Base-by-base conservation (phyloP, 306 rosid species). In the Cicer arietinum region DNA sequence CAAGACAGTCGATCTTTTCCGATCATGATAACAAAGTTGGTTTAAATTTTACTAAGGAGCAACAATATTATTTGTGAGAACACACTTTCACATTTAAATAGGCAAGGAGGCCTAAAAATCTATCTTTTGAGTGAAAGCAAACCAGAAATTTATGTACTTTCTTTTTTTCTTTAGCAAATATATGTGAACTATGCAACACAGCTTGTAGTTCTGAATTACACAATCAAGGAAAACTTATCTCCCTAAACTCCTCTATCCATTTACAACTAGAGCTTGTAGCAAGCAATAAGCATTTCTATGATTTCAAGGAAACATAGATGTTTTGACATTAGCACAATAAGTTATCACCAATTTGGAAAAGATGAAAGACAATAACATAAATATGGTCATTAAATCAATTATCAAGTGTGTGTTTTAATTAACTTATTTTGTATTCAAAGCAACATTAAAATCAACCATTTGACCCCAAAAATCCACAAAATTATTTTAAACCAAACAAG, bases 251-350 rank as follows among this genome's bases (percentile, higher is more conserved):
- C 59, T 57, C 56, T 20, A 8, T 57, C 20, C 30, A 8, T 57
- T 18, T 20, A 57, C 44, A 42, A 54, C 77, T 18, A 42, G 63
- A 69, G 67, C 37, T 30, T 30, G 13, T 45, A 45, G 71, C 11
- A 75, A 71, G 62, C 73, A 66, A 50, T 50, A 71, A 65, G 43
- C 30, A 60, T 46, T 57, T 56, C n/a, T 39, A 74, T n/a, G 20
- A 16, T 69, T 43, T 41, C 10, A 54, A 54, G 41, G 18, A 56
- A 46, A 56, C 63, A 14, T 44, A n/a, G 8, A 43, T 14, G 52
- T 13, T 59, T 3, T 16, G 18, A 12, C 68, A 60, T 40, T 20
- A 10, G 46, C 47, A 61, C 44, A 52, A 9, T 35, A 42, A 56
- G 69, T 61, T 56, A 25, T 35, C n/a, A 20, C 13, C 80, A 40